A percentile compares a stretch with the other conserved stretches of the same genome.
Evolutionary conservation across 371 early-diverging fungal species (phyloP).

Genomic region (Syncephalastrum racemosum): DNA sequence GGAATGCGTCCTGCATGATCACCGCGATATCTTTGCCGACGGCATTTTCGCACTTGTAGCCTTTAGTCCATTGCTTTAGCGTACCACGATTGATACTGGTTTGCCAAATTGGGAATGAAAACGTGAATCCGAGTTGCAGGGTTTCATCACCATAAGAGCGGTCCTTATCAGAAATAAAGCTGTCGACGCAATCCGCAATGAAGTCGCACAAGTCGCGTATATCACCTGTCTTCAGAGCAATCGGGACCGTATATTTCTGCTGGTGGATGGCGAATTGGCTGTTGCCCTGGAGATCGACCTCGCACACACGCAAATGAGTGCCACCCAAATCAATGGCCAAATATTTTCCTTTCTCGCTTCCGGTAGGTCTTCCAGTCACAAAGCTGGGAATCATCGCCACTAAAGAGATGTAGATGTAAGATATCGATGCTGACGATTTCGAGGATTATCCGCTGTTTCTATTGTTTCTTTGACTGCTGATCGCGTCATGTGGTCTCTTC

Average conservation of each 20-base stretch:
- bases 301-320: constrained; percentile 89
- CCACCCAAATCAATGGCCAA: constrained; percentile 95
- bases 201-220: constrained; percentile 78
- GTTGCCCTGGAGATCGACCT: constrained; percentile 72
- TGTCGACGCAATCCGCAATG: constrained; percentile 82
- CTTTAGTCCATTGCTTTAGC: constrained; percentile 94
- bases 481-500: not conserved
- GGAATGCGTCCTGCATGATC: constrained; percentile 80
- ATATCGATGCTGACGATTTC: not conserved
- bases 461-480: not conserved
- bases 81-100: constrained; percentile 75
- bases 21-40: constrained; percentile 80
- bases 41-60: constrained; percentile 76
- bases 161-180: constrained; percentile 46
- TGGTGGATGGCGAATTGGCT: constrained; percentile 65
- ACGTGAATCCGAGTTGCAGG: constrained; percentile 85
- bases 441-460: not conserved
- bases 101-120: constrained; percentile 91
- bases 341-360: constrained; percentile 80
- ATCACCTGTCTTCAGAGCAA: constrained; percentile 44
- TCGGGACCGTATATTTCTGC: constrained; percentile 67
- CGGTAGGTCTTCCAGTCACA: constrained; percentile 78
- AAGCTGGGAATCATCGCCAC: constrained; percentile 79
- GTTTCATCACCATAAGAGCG: constrained; percentile 1
- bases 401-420: constrained; percentile 3